phyloP scores from a whole-genome alignment of 179 eudicot genomes.

The Spinacia oleracea region DNA sequence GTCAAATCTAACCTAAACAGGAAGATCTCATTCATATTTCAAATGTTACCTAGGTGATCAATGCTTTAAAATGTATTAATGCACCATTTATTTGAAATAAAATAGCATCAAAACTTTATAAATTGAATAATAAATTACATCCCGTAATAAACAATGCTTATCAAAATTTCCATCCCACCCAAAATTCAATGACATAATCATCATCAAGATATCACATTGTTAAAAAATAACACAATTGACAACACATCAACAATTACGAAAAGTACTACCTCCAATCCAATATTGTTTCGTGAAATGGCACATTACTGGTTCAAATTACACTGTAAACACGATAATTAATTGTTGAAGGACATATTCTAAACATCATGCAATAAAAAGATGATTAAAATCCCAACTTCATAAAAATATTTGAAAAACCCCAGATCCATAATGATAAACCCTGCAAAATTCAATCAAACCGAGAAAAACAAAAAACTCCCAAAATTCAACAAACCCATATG shows the following conservation, averaged over 20 bases:
- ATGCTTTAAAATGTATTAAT: not conserved
- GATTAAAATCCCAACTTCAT: not conserved
- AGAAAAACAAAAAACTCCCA: not conserved
- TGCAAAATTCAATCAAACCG: slow-evolving; percentile 1
- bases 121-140: not conserved
- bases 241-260: not conserved
- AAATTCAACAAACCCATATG: slow-evolving; percentile 6
- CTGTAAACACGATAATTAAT: not conserved
- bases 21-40: not conserved
- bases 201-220: not conserved
- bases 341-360: not conserved
- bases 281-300: too few species aligned
- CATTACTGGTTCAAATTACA: not conserved
- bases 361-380: not conserved
- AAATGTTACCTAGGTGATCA: not conserved
- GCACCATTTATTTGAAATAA: not conserved
- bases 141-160: not conserved
- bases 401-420: not conserved
- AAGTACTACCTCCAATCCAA: too few species aligned
- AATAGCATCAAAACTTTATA: not conserved
- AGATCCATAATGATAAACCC: slow-evolving; percentile 11
- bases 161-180: not conserved
- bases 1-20: not conserved
- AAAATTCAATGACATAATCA: not conserved
- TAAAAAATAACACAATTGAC: not conserved